A percentile compares a stretch with the other conserved stretches of the same genome.
phyloP scores from a whole-genome alignment of 345 rosid genomes.

The Combretum micranthum region DNA sequence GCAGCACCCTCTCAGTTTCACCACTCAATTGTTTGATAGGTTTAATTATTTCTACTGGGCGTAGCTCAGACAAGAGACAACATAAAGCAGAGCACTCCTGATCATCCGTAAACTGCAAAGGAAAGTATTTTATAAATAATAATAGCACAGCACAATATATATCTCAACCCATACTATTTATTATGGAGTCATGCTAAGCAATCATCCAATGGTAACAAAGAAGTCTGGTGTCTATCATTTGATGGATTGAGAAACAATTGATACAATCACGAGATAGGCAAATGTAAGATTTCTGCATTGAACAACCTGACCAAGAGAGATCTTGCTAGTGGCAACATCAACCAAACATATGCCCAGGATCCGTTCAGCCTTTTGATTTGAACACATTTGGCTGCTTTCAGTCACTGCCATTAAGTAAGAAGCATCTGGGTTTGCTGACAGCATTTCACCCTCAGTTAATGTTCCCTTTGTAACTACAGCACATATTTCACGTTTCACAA shows the following conservation, averaged over 20 bases:
- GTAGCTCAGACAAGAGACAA: constrained; percentile 71
- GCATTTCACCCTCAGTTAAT: constrained; percentile 82
- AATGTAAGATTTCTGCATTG: constrained; percentile 9
- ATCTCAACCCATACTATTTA: too few species aligned
- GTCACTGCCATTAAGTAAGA: constrained; percentile 83
- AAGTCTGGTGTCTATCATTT: too few species aligned
- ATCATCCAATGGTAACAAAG: too few species aligned
- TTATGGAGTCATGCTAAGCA: too few species aligned
- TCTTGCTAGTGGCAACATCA: constrained; percentile 85
- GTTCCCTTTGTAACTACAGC: constrained; percentile 91
- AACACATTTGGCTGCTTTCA: constrained; percentile 36
- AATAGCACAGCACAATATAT: too few species aligned
- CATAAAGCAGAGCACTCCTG: constrained; percentile 69
- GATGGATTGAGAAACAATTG: constrained; percentile 6
- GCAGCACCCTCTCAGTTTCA: constrained; percentile 65
- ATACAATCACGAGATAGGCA: constrained; percentile 2
- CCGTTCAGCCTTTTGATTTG: constrained; percentile 30
- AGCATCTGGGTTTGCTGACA: constrained; percentile 80
- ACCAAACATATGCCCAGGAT: constrained; percentile 72
- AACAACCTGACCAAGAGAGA: constrained; percentile 79
- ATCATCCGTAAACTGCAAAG: constrained; percentile 75
- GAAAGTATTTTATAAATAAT: neutral
- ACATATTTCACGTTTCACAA: constrained; percentile 96
- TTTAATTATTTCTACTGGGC: constrained; percentile 93
- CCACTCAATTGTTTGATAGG: constrained; percentile 62